phyloP scores from a whole-genome alignment of 352 stramenopile genomes.

The Pythium scleroteichum region DNA sequence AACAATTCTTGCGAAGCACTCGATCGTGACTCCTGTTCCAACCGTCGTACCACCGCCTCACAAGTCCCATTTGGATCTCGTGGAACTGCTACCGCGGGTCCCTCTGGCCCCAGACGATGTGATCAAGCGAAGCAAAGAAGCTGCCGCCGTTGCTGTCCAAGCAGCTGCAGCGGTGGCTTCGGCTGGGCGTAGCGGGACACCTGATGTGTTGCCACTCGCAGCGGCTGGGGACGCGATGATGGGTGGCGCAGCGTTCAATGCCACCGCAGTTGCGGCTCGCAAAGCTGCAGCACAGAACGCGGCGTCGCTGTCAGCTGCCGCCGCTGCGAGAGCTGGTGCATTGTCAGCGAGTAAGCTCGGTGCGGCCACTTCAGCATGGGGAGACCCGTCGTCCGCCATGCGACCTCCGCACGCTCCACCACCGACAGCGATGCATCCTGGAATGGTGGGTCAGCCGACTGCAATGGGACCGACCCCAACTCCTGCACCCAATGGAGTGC shows the following conservation, averaged over 20 bases:
- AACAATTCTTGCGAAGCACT: conserved; percentile 23
- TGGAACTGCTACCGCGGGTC: conserved; percentile 53
- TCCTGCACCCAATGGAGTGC: background rate
- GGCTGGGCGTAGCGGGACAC: conserved; percentile 26
- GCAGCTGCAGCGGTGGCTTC: conserved; percentile 66
- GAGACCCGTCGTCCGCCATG: conserved; percentile 13
- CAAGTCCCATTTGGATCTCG: conserved; percentile 81
- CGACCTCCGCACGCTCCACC: conserved; percentile 7
- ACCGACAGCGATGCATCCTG: conserved; percentile 7
- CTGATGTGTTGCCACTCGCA: conserved; percentile 47
- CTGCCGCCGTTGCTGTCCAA: conserved; percentile 71
- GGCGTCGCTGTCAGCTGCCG: background rate
- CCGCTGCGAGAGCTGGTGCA: background rate
- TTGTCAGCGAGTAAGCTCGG: conserved; percentile 12
- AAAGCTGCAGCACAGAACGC: conserved; percentile 18
- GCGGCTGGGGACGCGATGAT: conserved; percentile 52
- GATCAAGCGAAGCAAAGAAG: conserved; percentile 86
- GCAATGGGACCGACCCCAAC: conserved; percentile 3
- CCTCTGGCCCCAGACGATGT: conserved; percentile 76
- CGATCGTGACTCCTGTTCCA: conserved; percentile 34
- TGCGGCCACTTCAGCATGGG: conserved; percentile 9
- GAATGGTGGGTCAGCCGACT: conserved; percentile 2
- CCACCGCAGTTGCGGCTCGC: conserved; percentile 23
- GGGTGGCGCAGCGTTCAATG: conserved; percentile 50
- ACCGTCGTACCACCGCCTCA: conserved; percentile 55